phyloP scores from a whole-genome alignment of 257 asterid genomes.

The Forsythia suspensa region DNA sequence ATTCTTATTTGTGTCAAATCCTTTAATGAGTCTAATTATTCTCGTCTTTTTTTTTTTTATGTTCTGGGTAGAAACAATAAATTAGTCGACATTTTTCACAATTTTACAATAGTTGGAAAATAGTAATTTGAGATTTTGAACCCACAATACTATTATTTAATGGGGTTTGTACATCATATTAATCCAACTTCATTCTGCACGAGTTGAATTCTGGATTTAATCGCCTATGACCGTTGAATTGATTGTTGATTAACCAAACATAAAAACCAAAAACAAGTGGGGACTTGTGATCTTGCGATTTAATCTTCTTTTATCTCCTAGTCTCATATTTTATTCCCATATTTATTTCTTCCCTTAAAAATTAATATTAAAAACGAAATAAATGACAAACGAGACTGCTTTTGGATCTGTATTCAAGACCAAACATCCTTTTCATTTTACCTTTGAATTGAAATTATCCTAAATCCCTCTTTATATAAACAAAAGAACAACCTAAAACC shows the following conservation, averaged over 20 bases:
- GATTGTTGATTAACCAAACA: neutral
- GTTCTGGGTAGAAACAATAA: no score
- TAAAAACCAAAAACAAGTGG: neutral
- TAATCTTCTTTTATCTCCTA: neutral
- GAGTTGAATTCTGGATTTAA: neutral
- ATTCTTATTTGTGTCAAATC: no score
- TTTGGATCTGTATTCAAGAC: neutral
- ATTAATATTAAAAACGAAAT: neutral
- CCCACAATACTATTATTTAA: no score
- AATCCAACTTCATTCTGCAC: neutral
- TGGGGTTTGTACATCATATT: no score
- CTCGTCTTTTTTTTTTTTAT: no score
- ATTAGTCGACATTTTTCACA: no score
- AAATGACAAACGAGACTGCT: neutral
- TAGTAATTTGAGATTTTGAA: no score
- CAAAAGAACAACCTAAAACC: neutral
- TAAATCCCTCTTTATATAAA: constrained; percentile 4
- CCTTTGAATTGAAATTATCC: neutral
- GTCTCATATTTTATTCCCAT: neutral
- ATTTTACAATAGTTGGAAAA: no score
- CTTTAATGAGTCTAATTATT: no score
- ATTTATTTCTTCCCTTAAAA: neutral
- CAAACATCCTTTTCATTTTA: neutral
- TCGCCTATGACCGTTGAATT: neutral
- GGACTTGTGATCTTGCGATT: no score